Conservation (phyloP, 2,329 filamentous ascomycete genomes). For the Simplicillium sp. region DNA sequence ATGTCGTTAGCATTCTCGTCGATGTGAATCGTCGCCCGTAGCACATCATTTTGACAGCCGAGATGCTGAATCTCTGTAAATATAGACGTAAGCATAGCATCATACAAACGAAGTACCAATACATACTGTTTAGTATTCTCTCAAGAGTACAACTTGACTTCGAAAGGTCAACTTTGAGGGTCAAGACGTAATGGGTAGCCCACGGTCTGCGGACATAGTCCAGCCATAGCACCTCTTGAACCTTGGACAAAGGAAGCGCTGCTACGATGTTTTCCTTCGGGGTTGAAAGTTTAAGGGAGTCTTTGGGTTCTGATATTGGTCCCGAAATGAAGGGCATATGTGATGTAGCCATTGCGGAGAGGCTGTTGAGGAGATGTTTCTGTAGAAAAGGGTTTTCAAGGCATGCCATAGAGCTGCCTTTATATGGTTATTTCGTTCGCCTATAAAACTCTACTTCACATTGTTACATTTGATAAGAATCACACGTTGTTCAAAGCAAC, state of each 20-base stretch:
- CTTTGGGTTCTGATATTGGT: neutral
- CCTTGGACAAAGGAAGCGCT: constrained; percentile 1
- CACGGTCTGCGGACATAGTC: constrained; percentile 1
- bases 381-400: too few relatives aligned
- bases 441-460: too few relatives aligned
- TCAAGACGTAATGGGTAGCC: constrained; percentile 1
- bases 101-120: too few relatives aligned
- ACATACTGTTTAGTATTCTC: constrained; percentile 1
- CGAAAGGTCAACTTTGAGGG: constrained; percentile 1
- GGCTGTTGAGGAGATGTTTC: too few relatives aligned
- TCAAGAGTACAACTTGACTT: neutral
- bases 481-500: too few relatives aligned
- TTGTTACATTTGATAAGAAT: too few relatives aligned
- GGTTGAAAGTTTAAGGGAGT: neutral
- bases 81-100: too few relatives aligned
- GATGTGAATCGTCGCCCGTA: constrained; percentile 2
- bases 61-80: constrained; percentile 1
- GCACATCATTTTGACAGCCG: constrained; percentile 1
- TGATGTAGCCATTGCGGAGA: neutral
- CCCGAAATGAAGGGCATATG: constrained; percentile 2
- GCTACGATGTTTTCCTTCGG: neutral
- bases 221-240: constrained; percentile 2
- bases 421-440: too few relatives aligned
- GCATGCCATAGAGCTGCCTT: too few relatives aligned
- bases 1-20: neutral